Evolutionary conservation across 2,329 filamentous ascomycete genomes (phyloP).

Genomic region (Didymella pinodella): DNA sequence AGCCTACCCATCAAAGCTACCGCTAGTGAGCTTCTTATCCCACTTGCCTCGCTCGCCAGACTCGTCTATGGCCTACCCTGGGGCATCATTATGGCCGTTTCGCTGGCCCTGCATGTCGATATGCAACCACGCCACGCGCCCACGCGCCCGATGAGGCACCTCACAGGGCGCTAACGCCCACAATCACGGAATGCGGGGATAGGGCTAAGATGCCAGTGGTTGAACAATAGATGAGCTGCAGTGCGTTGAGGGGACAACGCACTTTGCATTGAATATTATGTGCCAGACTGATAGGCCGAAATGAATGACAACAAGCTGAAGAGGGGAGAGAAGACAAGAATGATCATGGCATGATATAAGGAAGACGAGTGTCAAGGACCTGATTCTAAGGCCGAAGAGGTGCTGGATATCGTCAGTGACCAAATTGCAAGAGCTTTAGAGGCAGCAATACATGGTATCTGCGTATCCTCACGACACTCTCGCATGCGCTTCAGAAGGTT

Average conservation of each 20-base stretch:
- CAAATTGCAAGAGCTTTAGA: not conserved
- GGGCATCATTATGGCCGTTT: constrained; percentile 29
- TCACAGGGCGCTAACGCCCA: constrained; percentile 24
- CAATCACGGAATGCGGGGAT: constrained; percentile 30
- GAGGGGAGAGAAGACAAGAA: not conserved
- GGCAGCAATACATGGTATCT: not conserved
- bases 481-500: constrained; percentile 3
- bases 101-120: constrained; percentile 39
- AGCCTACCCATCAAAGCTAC: constrained; percentile 9
- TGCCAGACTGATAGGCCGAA: not conserved
- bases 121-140: constrained; percentile 38
- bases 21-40: constrained; percentile 31
- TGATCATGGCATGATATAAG: too few relatives aligned
- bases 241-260: constrained; percentile 39
- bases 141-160: constrained; percentile 21
- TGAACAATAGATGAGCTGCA: constrained; percentile 22
- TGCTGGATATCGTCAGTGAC: not conserved
- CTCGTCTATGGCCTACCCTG: constrained; percentile 12
- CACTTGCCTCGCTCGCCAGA: not conserved
- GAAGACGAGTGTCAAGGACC: not conserved
- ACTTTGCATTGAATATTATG: constrained; percentile 40
- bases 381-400: not conserved
- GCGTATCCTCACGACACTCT: constrained; percentile 12
- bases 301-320: not conserved
- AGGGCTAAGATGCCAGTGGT: constrained; percentile 26